Conservation (phyloP, 2,329 filamentous ascomycete species). For the Calycina marina region DNA sequence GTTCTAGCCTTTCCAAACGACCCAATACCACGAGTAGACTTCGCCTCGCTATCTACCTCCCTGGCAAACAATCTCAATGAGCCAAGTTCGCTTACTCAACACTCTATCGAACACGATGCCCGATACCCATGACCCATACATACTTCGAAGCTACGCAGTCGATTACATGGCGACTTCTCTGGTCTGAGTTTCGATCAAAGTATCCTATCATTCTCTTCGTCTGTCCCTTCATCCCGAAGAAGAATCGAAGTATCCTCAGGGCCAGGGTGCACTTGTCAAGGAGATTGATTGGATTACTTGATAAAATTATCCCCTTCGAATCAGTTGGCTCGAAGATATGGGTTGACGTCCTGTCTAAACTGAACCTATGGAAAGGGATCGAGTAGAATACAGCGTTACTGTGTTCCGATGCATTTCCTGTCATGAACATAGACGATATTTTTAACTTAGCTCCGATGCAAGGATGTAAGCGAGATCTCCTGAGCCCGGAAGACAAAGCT, state of each 20-base stretch:
- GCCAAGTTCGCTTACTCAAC: slow-evolving; percentile 4
- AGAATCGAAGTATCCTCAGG: slow-evolving; percentile 4
- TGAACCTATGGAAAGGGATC: slow-evolving; percentile 8
- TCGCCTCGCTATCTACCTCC: slow-evolving; percentile 1
- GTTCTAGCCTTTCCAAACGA: not conserved
- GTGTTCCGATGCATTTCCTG: slow-evolving; percentile 8
- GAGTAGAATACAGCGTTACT: slow-evolving; percentile 7
- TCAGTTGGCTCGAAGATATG: slow-evolving; percentile 3
- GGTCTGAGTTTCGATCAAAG: slow-evolving; percentile 4
- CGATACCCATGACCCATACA: slow-evolving; percentile 5
- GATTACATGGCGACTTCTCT: slow-evolving; percentile 8
- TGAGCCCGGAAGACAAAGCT: not conserved
- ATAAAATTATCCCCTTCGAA: slow-evolving; percentile 5
- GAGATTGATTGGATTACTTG: slow-evolving; percentile 4
- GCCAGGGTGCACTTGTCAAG: too few species aligned
- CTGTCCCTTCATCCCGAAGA: slow-evolving; percentile 5
- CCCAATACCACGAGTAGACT: not conserved
- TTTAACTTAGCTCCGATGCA: slow-evolving; percentile 4
- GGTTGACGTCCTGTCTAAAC: slow-evolving; percentile 9
- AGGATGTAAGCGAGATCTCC: not conserved
- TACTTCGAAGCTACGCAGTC: slow-evolving; percentile 9
- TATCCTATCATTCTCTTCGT: slow-evolving; percentile 10
- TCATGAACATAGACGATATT: slow-evolving; percentile 8
- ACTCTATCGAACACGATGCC: slow-evolving; percentile 6
- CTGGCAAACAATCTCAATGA: not conserved